Evolutionary conservation across 495 filamentous ascomycete species (phyloP), one percentile per base, ranked within the genome.

Genomic region (Xylaria longipes): DNA sequence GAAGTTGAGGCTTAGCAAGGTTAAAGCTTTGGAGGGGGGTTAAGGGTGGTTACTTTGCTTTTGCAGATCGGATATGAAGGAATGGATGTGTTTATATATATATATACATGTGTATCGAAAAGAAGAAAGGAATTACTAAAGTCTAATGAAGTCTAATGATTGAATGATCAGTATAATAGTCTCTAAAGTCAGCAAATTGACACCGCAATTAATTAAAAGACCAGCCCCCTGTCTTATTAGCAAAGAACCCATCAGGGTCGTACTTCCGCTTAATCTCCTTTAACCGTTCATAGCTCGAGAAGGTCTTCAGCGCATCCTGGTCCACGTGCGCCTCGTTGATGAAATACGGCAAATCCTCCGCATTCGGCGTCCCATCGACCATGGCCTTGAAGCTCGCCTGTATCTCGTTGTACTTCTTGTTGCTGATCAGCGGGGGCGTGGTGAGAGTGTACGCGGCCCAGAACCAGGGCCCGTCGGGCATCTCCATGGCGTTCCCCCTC

Each of bases 401-500:
- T 11, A 78, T 73, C 54, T 76, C 73, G 31, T 80, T 65, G 67
- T 77, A 80, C 60, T 78, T 76, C 12, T 71, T 35, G 27, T 74
- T 64, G 56, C 72, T 74, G 74, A 80, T 76, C 8, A 68, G 66
- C 6, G 72, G 50, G 0, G 71, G 73, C 31, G 79, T 80, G 0
- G 73, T 74, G 17, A 81, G 69, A 31, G 80, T 48, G 68, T 79
- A 81, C 45, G 80, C 77, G 48, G 80, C 54, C 77, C 77, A 81
- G 37, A 78, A 81, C 73, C 76, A 81, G 2, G 80, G 80, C 12
- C 80, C 80, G 52, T 82, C 79, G 2, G 80, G 80, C 79, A 82
- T 82, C 45, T 80, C 72, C 80, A 82, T 81, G 31, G 79, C 79
- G 58, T 82, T 82, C 2, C 79, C 80, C 6, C 80, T 79, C 50